A percentile compares a stretch with the other conserved stretches of the same genome.
Conservation (phyloP, 352 stramenopile genomes). For the Phytophthora pseudosyringae region DNA sequence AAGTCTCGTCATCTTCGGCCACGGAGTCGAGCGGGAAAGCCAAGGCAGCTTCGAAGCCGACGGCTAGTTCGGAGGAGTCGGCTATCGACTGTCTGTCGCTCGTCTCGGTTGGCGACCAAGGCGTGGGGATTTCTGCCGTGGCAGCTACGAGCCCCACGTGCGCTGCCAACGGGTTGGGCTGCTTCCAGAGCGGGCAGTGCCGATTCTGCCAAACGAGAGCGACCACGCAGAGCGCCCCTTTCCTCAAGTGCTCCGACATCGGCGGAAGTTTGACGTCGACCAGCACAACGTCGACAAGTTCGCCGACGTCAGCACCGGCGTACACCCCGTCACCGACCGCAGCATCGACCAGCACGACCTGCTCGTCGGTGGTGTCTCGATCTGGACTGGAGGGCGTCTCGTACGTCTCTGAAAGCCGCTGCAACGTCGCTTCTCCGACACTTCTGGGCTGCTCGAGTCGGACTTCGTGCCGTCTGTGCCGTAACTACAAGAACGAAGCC, state of each 20-base stretch:
- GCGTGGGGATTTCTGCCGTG: constrained; percentile 36
- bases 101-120: constrained; percentile 36
- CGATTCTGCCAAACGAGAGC: constrained; percentile 48
- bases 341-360: constrained; percentile 34
- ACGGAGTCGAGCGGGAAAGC: neutral
- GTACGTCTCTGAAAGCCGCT: constrained; percentile 51
- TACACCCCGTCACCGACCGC: constrained; percentile 20
- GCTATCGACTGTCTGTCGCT: constrained; percentile 29
- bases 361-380: constrained; percentile 31
- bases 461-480: constrained; percentile 62
- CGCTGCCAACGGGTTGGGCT: constrained; percentile 35
- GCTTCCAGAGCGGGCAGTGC: constrained; percentile 33
- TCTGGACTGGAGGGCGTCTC: constrained; percentile 49
- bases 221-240: constrained; percentile 34
- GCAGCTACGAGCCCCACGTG: constrained; percentile 29
- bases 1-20: neutral
- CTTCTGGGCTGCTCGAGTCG: constrained; percentile 49
- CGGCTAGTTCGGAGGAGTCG: constrained; percentile 2
- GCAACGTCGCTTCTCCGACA: constrained; percentile 33
- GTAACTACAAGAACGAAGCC: constrained; percentile 58
- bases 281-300: neutral
- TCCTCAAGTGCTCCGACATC: constrained; percentile 27
- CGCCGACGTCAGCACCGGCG: constrained; percentile 6
- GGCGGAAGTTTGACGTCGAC: constrained; percentile 17
- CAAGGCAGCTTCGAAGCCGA: neutral